A percentile compares a stretch with the other conserved stretches of the same genome.
Conservation (phyloP, 1,284 basidiomycete species). For the Pseudozyma sp. region DNA sequence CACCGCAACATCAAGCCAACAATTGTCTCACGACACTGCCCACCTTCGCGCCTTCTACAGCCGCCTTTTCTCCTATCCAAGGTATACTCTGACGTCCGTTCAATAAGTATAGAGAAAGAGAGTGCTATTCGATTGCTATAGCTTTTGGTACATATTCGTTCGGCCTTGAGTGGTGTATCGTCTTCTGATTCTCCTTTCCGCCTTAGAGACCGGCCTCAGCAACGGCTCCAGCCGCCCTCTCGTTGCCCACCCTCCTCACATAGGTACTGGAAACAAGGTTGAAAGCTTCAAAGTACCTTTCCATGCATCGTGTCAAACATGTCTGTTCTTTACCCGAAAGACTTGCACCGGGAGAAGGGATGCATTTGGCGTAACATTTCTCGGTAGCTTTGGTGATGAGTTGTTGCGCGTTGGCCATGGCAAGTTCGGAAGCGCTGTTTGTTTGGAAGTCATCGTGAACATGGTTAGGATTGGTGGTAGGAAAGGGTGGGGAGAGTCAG, state of each 20-base stretch:
- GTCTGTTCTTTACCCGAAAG: slow-evolving; percentile 65
- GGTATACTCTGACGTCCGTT: not conserved
- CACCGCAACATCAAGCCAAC: too few species aligned
- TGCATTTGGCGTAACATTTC: slow-evolving; percentile 67
- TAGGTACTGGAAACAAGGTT: slow-evolving; percentile 64
- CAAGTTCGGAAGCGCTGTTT: slow-evolving; percentile 44
- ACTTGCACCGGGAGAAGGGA: slow-evolving; percentile 54
- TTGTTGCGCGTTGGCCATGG: slow-evolving; percentile 66
- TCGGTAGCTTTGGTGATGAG: slow-evolving; percentile 67
- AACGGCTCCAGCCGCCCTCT: slow-evolving; percentile 52
- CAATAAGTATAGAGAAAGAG: too few species aligned
- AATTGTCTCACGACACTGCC: too few species aligned
- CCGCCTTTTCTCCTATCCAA: not conserved
- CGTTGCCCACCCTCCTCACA: slow-evolving; percentile 54
- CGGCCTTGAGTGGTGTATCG: too few species aligned
- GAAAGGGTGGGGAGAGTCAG: not conserved
- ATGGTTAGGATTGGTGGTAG: not conserved
- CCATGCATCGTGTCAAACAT: slow-evolving; percentile 64
- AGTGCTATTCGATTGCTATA: too few species aligned
- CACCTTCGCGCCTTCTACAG: too few species aligned
- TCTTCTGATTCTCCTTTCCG: too few species aligned
- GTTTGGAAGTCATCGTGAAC: not conserved
- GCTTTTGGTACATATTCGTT: slow-evolving; percentile 1
- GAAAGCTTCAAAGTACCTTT: slow-evolving; percentile 68
- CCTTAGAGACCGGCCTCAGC: slow-evolving; percentile 42